These are phyloP conservation scores for Penicillium nordicum DNA, from an alignment of 2,329 filamentous ascomycete genomes.

Conservation along the genomic window DNA sequence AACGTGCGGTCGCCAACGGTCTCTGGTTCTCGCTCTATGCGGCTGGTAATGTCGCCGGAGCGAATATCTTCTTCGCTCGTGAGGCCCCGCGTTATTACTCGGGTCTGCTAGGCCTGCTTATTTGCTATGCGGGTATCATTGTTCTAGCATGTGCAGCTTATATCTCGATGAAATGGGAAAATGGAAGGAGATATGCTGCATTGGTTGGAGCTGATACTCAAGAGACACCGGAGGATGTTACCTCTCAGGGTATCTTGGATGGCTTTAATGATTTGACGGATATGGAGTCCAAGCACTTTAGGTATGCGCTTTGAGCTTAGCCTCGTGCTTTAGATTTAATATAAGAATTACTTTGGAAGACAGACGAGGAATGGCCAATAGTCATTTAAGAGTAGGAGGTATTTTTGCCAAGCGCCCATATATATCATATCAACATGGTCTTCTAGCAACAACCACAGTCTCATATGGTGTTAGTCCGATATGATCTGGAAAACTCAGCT, in stretches of 20 bases:
- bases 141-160: constrained; percentile 30
- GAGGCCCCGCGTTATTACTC: constrained; percentile 47
- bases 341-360: background rate
- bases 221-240: constrained; percentile 10
- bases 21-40: constrained; percentile 50
- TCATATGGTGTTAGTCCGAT: constrained; percentile 28
- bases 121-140: constrained; percentile 46
- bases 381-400: background rate
- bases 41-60: constrained; percentile 49
- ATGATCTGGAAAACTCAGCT: constrained; percentile 18
- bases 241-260: constrained; percentile 27
- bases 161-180: constrained; percentile 25
- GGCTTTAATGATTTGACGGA: constrained; percentile 39
- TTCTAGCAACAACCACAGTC: constrained; percentile 20
- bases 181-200: constrained; percentile 20
- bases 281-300: constrained; percentile 35
- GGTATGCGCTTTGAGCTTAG: constrained; percentile 31
- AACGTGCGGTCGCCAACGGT: constrained; percentile 49
- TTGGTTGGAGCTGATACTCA: constrained; percentile 2
- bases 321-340: background rate
- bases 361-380: no score
- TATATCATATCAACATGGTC: background rate
- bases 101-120: constrained; percentile 43
- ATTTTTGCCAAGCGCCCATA: background rate
- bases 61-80: constrained; percentile 46